Conservation (phyloP, 106 monocot genomes). For the Acanthochlamys bracteata region DNA sequence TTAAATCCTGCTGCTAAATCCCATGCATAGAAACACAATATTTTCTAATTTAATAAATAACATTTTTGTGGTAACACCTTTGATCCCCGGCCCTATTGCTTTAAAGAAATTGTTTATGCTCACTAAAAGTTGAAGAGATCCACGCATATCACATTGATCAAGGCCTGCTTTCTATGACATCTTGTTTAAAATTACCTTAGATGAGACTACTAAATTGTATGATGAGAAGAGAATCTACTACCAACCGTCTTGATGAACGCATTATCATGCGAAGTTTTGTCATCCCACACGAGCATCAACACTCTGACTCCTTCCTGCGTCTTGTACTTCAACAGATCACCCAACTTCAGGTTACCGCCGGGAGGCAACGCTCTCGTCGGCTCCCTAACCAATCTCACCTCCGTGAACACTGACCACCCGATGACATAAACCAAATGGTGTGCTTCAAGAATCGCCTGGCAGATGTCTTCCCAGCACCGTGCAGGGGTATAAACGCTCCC, state of each 20-base stretch:
- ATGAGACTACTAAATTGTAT: no score
- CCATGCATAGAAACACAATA: no score
- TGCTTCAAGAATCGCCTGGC: constrained; percentile 69
- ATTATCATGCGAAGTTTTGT: constrained; percentile 58
- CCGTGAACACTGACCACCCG: constrained; percentile 61
- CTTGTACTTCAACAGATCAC: constrained; percentile 71
- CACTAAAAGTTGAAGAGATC: no score
- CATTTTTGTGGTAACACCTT: no score
- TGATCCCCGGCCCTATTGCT: no score
- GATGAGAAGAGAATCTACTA: no score
- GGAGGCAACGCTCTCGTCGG: constrained; percentile 17
- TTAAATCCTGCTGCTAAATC: no score
- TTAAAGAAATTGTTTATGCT: no score
- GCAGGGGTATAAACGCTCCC: constrained; percentile 33
- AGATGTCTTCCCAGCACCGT: constrained; percentile 74
- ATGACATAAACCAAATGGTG: constrained; percentile 67
- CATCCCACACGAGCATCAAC: constrained; percentile 68
- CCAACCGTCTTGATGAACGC: constrained; percentile 41
- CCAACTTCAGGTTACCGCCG: constrained; percentile 25
- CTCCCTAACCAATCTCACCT: constrained; percentile 60
- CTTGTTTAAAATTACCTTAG: no score
- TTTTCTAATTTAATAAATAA: no score
- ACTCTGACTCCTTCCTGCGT: constrained; percentile 75
- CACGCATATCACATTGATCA: no score
- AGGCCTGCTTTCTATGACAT: no score